Evolutionary conservation across 345 rosid species (phyloP), one percentile per base, ranked within the genome.

Genomic region (Erysimum cheiranthoides): DNA sequence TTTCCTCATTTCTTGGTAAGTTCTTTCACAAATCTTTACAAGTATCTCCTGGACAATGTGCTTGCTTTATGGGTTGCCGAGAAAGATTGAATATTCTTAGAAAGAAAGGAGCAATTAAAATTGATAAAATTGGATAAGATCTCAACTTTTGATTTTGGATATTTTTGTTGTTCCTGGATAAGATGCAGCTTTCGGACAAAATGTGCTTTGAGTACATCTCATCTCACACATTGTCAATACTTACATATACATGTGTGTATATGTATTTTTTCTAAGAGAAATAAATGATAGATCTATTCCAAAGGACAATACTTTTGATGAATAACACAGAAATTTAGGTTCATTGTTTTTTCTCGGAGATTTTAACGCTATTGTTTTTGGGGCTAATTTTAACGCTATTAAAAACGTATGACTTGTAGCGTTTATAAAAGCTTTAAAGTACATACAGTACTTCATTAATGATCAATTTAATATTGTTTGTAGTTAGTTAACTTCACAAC

Each of bases 1-100:
- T 76, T 90, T 94, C 79, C 93, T 94, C 62, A 38, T 94, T 66
- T 92, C 98, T 73, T 94, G 97, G 98, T 94, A 43, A 60, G 88
- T 86, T 69, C 39, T 59, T 59, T 36, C 59, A 6, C 59, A 30
- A 40, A 21, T 61, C 50, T 71, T 31, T 25, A 28, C n/a, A 34
- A 3, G 17, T 58, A 0, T 28, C 21, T 43, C 46, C 47, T 1
- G 30, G n/a, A 46, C 18, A 56, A 25, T 39, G 28, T n/a, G n/a
- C n/a, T n/a, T 30, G 31, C 39, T 12, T 36, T 36, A 13, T 39
- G 21, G 6, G 5, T 39, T 65, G 47, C 68, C 56, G 9, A 14
- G 54, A 66, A 40, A 71, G 4, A n/a, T 12, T 36, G 72, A 64
- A 77, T 77, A 64, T 65, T 47, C 68, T 47, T 58, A 4, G 5